Conservation (phyloP, 495 filamentous ascomycete genomes). For the Hypoxylon fragiforme region DNA sequence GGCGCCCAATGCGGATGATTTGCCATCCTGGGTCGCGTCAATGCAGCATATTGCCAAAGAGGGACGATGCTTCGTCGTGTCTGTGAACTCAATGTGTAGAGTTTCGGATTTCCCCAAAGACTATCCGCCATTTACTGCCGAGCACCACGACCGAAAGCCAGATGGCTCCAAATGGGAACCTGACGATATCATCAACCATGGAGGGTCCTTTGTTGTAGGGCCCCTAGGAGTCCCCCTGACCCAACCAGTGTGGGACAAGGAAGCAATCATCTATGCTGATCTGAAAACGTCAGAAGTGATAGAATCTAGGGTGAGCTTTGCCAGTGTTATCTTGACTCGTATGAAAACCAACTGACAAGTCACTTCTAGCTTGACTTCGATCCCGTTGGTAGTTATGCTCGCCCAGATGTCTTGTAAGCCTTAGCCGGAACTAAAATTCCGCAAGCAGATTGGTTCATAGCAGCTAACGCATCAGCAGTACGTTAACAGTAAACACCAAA, state of each 20-base stretch:
- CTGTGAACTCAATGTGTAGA: slow-evolving; percentile 44
- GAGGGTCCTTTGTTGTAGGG: slow-evolving; percentile 45
- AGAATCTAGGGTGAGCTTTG: slow-evolving; percentile 44
- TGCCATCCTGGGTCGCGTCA: slow-evolving; percentile 44
- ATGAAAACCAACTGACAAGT: neutral
- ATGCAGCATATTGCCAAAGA: slow-evolving; percentile 53
- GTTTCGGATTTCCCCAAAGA: slow-evolving; percentile 49
- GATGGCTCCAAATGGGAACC: slow-evolving; percentile 42
- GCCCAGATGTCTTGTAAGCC: slow-evolving; percentile 50
- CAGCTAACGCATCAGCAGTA: slow-evolving; percentile 26
- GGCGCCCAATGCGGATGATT: slow-evolving; percentile 47
- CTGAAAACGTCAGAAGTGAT: slow-evolving; percentile 39
- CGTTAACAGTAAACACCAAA: slow-evolving; percentile 44
- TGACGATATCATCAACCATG: slow-evolving; percentile 44
- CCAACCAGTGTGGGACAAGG: slow-evolving; percentile 47
- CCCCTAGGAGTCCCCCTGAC: slow-evolving; percentile 43
- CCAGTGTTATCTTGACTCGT: neutral
- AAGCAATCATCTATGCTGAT: slow-evolving; percentile 45
- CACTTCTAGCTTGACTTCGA: slow-evolving; percentile 46
- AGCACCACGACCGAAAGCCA: slow-evolving; percentile 42
- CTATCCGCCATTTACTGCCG: slow-evolving; percentile 47
- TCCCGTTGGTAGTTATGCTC: slow-evolving; percentile 46
- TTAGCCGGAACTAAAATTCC: neutral
- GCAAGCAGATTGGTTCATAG: neutral
- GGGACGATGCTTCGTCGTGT: slow-evolving; percentile 48